phyloP scores from a whole-genome alignment of 257 asterid species.

The Jasminum sambac region DNA sequence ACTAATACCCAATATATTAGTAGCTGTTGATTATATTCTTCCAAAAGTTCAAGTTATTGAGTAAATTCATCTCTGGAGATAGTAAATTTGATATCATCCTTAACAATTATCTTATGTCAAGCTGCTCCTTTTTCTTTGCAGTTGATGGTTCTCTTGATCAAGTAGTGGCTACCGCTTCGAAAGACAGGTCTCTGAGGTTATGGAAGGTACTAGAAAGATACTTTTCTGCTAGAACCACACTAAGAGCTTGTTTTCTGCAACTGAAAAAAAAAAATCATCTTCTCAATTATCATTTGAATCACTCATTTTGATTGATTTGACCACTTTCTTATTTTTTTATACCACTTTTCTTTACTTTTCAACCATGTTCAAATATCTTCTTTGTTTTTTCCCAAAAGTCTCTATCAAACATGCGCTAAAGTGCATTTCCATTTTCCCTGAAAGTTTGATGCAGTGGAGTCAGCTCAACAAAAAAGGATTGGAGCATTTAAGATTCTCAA shows the following conservation, averaged over 20 bases:
- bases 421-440: constrained; percentile 28
- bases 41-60: not conserved
- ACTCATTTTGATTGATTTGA: too few species aligned
- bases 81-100: constrained; percentile 3
- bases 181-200: constrained; percentile 81
- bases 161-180: constrained; percentile 86
- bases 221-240: constrained; percentile 12
- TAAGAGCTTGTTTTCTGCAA: constrained; percentile 12
- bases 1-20: too few species aligned
- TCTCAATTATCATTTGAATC: too few species aligned
- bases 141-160: constrained; percentile 43
- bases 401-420: too few species aligned
- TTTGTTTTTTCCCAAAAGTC: too few species aligned
- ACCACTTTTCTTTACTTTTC: too few species aligned
- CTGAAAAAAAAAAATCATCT: not conserved
- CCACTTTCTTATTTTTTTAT: too few species aligned
- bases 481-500: constrained; percentile 60
- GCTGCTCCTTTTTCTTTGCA: constrained; percentile 26
- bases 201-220: constrained; percentile 71
- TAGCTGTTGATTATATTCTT: not conserved
- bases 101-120: constrained; percentile 2
- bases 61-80: not conserved
- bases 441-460: constrained; percentile 65
- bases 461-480: constrained; percentile 55
- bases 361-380: too few species aligned